These are phyloP conservation scores for Vickermania ingenoplastis DNA, from an alignment of 208 protist genomes.

Conservation along the genomic window DNA sequence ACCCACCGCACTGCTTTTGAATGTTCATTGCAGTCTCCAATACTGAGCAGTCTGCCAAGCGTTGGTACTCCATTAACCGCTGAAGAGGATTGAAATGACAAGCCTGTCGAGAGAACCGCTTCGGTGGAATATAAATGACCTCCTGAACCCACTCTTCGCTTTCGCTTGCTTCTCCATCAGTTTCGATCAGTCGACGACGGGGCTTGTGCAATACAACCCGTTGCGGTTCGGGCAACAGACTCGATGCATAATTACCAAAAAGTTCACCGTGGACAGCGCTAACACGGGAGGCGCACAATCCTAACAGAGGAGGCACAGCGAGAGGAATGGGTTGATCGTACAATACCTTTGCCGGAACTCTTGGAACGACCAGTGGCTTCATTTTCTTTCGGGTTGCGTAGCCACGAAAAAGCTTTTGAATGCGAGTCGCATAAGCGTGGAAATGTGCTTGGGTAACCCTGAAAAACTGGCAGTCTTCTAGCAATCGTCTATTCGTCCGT, in stretches of 20 bases:
- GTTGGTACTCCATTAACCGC: constrained; percentile 54
- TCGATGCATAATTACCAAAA: constrained; percentile 42
- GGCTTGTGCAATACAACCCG: constrained; percentile 14
- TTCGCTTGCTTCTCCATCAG: constrained; percentile 33
- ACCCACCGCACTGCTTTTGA: constrained; percentile 47
- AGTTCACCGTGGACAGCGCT: constrained; percentile 30
- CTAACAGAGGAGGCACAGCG: constrained; percentile 22
- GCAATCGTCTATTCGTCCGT: constrained; percentile 26
- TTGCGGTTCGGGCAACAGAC: constrained; percentile 13
- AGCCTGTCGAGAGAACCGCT: constrained; percentile 20
- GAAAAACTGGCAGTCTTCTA: constrained; percentile 65
- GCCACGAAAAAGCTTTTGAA: constrained; percentile 60
- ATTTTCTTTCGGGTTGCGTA: constrained; percentile 8
- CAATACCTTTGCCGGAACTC: neutral
- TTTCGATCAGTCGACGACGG: constrained; percentile 13
- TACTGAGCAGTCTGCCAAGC: constrained; percentile 24
- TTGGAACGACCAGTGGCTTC: neutral
- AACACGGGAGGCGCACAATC: constrained; percentile 12
- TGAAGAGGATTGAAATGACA: constrained; percentile 55
- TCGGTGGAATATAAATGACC: constrained; percentile 34
- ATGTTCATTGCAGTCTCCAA: constrained; percentile 33
- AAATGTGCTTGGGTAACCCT: constrained; percentile 32
- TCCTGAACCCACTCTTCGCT: constrained; percentile 56
- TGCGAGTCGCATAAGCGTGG: constrained; percentile 34
- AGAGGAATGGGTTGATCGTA: constrained; percentile 4